Evolutionary conservation across 192 early-diverging fungal genomes (phyloP), one percentile per base, ranked within the genome.

Genomic region (Coemansia sp.): DNA sequence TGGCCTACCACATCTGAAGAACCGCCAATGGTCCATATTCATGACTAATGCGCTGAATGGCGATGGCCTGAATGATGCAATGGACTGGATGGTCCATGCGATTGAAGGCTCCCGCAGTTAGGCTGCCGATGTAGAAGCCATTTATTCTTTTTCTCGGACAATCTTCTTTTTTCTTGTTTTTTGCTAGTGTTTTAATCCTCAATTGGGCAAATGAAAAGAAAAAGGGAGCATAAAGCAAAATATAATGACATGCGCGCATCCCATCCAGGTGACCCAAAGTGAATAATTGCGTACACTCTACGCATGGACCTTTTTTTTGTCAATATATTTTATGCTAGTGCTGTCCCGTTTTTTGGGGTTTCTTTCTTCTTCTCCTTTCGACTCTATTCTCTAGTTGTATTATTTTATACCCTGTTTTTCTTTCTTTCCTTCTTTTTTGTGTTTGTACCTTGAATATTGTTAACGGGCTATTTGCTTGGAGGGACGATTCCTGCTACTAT

Each of bases 1-100:
- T 39, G 92, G 93, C 7, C 77, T 99, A 76, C 89, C 89, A 13
- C 86, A 87, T 32, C 73, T 98, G 67, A 93, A 93, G 82, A 94
- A 91, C 72, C 75, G 97, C 58, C 91, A 93, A 71, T 99, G 96
- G 95, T 88, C 90, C 43, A 98, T 99, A 46, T 92, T 91, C 83
- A 93, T 92, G 79, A 97, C 95, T 48, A 92, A 90, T 72, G 97
- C 97, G 19, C 87, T 94, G 49, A 97, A 92, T 64, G 97, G 97
- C 15, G 94, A 96, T 63, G 97, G 97, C 6, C 75, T 99, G 59
- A 90, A 87, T 54, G 96, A 95, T 71, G 92, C 91, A 12, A 77
- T 99, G 77, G 95, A 98, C 80, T 98, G 95, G 97, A 88, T 80
- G 26, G 78, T 75, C 39, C 74, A 80, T 55, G 78, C 78, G 5